A percentile compares a stretch with the other conserved stretches of the same genome.
phyloP scores from a whole-genome alignment of 78 protist species.

The Dictyostelium purpureum region DNA sequence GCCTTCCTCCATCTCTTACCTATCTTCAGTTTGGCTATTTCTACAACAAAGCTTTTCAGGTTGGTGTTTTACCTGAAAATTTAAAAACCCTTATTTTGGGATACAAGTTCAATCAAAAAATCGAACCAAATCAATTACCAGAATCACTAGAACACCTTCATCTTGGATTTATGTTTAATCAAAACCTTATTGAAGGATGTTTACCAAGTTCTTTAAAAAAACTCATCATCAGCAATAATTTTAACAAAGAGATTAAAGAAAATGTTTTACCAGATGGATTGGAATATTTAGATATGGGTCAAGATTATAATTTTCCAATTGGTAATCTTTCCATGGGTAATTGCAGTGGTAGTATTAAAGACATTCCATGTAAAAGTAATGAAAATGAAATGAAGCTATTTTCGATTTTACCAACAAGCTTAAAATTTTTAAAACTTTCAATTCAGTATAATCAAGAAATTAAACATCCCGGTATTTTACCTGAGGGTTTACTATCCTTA shows the following conservation, averaged over 20 bases:
- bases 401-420: no score
- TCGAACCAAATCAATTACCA: background rate
- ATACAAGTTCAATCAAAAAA: background rate
- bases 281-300: conserved; percentile 27
- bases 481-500: no score
- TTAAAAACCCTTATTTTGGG: background rate
- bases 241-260: background rate
- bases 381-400: no score
- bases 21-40: background rate
- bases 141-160: background rate
- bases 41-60: background rate
- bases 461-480: no score
- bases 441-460: no score
- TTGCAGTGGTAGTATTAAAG: no score
- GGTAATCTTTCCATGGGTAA: no score
- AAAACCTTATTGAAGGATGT: background rate
- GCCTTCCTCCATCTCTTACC: background rate
- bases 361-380: no score
- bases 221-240: background rate
- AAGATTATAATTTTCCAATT: background rate
- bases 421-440: no score
- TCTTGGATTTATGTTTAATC: background rate
- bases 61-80: background rate
- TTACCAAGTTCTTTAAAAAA: background rate
- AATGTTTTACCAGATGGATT: background rate